Percentiles rank a stretch among this genome's conserved stretches.
Evolutionary conservation across 768 basidiomycete species (phyloP).

Genomic region (Kwoniella heveanensis): DNA sequence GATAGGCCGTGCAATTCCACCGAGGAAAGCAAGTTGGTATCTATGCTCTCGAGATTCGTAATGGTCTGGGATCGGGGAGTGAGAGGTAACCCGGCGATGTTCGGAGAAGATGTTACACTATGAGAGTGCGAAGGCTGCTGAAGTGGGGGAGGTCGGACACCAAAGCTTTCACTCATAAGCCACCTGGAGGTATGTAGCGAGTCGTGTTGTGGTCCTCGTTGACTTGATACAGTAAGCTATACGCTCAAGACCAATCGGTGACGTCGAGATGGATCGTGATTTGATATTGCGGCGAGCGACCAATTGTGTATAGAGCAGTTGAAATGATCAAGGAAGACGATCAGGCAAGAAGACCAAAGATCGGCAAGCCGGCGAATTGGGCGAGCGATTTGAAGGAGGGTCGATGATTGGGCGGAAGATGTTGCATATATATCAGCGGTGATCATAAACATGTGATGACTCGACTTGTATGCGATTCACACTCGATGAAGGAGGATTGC

Average conservation of each 20-base stretch:
- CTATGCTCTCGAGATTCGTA: neutral
- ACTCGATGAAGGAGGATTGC: too few relatives aligned
- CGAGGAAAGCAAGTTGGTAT: neutral
- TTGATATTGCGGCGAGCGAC: neutral
- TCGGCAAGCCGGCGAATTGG: neutral
- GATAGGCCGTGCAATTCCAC: neutral
- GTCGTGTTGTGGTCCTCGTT: too few relatives aligned
- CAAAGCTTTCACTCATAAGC: neutral
- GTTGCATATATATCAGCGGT: neutral
- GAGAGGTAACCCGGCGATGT: neutral
- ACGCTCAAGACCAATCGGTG: neutral
- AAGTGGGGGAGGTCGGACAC: neutral
- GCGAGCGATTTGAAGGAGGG: neutral
- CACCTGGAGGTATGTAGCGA: neutral
- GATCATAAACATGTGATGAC: too few relatives aligned
- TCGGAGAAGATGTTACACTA: neutral
- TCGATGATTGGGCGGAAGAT: neutral
- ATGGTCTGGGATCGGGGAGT: neutral
- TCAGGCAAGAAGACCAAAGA: neutral
- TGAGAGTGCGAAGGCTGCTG: neutral
- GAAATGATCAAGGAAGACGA: neutral
- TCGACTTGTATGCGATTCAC: too few relatives aligned
- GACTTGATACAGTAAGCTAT: neutral
- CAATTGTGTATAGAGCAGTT: neutral
- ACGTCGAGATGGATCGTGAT: neutral